Conservation (phyloP, 495 filamentous ascomycete species). For the Amphirosellinia nigrospora region DNA sequence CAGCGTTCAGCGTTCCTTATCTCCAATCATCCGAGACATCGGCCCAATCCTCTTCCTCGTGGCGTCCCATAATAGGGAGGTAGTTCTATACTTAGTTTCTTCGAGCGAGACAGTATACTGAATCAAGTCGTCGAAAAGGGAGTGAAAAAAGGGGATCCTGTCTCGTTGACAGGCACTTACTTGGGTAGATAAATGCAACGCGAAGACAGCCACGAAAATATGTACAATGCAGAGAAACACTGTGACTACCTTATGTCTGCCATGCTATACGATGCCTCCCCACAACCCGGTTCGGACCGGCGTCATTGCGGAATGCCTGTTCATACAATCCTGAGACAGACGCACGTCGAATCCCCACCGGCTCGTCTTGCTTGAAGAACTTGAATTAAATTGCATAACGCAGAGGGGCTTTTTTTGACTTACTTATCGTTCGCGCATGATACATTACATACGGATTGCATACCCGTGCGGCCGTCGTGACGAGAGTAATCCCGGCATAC, state of each 20-base stretch:
- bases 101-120: slow-evolving; percentile 1
- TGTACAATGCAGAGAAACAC: not conserved
- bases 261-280: not conserved
- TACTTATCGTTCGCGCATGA: not conserved
- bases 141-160: not conserved
- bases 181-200: not conserved
- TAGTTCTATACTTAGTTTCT: slow-evolving; percentile 13
- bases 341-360: not conserved
- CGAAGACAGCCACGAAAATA: not conserved
- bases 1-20: slow-evolving; percentile 1
- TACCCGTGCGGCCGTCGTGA: slow-evolving; percentile 11
- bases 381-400: not conserved
- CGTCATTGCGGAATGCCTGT: not conserved
- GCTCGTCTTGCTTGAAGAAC: not conserved
- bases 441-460: slow-evolving; percentile 18
- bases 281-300: slow-evolving; percentile 16
- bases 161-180: not conserved
- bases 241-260: not conserved
- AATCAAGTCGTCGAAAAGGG: not conserved
- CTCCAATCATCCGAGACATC: not conserved
- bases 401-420: not conserved
- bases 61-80: not conserved
- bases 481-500: not conserved
- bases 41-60: not conserved
- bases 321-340: slow-evolving; percentile 13